Evolutionary conservation across 768 basidiomycete genomes (phyloP).

Genomic region (Termitomyces sp.): DNA sequence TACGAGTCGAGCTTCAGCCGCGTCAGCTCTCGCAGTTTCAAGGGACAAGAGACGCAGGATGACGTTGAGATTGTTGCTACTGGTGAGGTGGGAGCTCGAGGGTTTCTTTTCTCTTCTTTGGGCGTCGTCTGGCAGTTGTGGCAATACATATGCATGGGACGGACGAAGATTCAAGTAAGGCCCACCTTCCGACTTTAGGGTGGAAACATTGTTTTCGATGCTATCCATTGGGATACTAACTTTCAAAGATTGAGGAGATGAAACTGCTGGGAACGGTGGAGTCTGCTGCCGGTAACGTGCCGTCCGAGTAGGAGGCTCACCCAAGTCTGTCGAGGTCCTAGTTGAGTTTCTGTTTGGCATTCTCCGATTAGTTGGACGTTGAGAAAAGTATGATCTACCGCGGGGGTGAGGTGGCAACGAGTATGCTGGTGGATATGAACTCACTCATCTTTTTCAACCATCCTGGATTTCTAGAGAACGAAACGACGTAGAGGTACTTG

Average conservation of each 20-base stretch:
- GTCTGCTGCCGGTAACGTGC: slow-evolving; percentile 5
- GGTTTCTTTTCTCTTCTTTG: not conserved
- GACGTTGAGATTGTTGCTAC: not conserved
- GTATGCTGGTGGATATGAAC: not conserved
- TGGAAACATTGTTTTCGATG: not conserved
- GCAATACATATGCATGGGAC: not conserved
- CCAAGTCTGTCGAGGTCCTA: not conserved
- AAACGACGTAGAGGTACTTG: not conserved
- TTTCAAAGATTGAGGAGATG: not conserved
- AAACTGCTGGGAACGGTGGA: slow-evolving; percentile 6
- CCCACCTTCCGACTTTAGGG: not conserved
- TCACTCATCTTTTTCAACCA: not conserved
- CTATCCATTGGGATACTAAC: not conserved
- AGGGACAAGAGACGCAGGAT: slow-evolving; percentile 18
- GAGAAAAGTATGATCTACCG: slow-evolving; percentile 8
- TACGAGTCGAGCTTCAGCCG: slow-evolving; percentile 26
- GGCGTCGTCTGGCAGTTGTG: not conserved
- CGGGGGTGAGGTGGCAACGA: not conserved
- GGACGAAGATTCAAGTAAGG: not conserved
- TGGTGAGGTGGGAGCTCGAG: slow-evolving; percentile 1
- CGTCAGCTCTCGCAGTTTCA: slow-evolving; percentile 35
- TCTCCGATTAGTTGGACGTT: slow-evolving; percentile 1
- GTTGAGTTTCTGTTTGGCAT: not conserved
- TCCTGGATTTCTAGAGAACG: not conserved
- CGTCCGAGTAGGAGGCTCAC: not conserved